phyloP scores from a whole-genome alignment of 305 asterid species.

The Withania somnifera region DNA sequence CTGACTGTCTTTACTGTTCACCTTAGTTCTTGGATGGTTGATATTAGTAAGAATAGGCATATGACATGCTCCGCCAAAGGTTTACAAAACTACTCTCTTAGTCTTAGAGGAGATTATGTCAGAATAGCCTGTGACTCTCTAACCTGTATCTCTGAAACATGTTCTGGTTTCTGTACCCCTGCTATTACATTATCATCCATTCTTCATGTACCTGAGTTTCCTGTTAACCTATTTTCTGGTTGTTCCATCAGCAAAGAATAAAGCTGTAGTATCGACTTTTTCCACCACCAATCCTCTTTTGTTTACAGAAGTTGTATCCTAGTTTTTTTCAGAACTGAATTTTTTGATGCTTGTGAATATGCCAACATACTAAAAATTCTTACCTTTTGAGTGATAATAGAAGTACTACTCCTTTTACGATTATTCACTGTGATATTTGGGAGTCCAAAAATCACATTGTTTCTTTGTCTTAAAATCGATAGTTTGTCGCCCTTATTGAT shows the following conservation, averaged over 20 bases:
- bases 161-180: background rate
- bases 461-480: too few relatives aligned
- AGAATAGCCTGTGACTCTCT: background rate
- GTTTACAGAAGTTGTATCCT: background rate
- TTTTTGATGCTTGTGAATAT: background rate
- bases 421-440: background rate
- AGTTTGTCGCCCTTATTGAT: too few relatives aligned
- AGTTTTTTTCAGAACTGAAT: background rate
- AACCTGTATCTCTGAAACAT: background rate
- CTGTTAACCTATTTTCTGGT: too few relatives aligned
- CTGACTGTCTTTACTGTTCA: too few relatives aligned
- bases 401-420: background rate
- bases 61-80: too few relatives aligned
- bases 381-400: background rate
- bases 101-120: background rate
- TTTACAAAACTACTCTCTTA: too few relatives aligned
- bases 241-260: too few relatives aligned
- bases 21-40: too few relatives aligned
- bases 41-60: too few relatives aligned
- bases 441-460: too few relatives aligned
- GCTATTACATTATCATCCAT: background rate
- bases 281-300: background rate
- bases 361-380: background rate
- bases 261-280: background rate
- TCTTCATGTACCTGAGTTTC: background rate